Base-by-base conservation (phyloP, 306 rosid species). In the Rosa persica region DNA sequence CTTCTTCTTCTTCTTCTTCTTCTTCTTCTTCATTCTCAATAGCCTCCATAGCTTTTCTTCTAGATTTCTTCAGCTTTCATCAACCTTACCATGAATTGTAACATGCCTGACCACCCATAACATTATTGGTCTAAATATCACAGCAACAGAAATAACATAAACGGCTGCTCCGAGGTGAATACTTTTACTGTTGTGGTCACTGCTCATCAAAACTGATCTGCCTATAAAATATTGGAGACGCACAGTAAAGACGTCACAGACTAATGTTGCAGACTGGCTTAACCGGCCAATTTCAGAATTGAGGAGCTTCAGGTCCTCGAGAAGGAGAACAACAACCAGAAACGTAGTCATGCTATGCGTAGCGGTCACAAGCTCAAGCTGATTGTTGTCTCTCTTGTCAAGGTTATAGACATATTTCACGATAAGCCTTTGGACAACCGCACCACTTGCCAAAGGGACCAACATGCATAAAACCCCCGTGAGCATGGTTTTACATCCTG, bases 211-310 rank as follows among this genome's bases (percentile, higher is more conserved):
- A 20, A 40, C 5, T 20, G 42, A 9, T 12, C 19, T 55, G 48
- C 39, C 30, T 27, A 27, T 60, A 25, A 20, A 9, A 30, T 42
- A 27, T 15, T 0, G 8, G 2, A 81, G 1, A 0, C 30, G 0
- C 1, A 51, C 15, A 79, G 82, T 72, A 23, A 88, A 1, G 1
- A 62, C 2, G 58, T 90, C 88, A 27, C 81, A 55, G 6, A 87
- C 89, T 76, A 90, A 62, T 6, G 90, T 85, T 0, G 92, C 67
- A 9, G 95, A 82, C 22, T 88, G 60, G 16, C 88, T 74, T 52
- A 86, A 68, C 54, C 85, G 84, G 0, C 89, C 91, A 7, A 87
- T 74, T 22, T 87, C 93, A 0, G 91, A 86, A 79, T 82, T 87
- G 17, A 82, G 79, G 68, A 89, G 81, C 58, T 86, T 47, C 15